A percentile compares a stretch with the other conserved stretches of the same genome.
Conservation (phyloP, 2,329 filamentous ascomycete genomes). For the Sclerotinia trifoliorum region DNA sequence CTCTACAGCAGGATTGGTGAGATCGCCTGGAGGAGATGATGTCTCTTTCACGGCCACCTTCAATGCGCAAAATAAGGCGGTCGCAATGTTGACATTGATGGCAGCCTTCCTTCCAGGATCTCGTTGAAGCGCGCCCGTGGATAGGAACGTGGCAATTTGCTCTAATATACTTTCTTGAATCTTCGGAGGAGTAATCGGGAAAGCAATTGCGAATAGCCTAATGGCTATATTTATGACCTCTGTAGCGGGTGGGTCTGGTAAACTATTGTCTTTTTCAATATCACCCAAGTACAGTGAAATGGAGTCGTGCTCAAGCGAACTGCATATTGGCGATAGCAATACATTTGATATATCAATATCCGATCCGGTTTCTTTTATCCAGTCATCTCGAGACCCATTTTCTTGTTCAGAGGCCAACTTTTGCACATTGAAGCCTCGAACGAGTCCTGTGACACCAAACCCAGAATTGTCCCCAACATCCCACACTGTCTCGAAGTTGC, state of each 20-base stretch:
- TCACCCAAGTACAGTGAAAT: slow-evolving; percentile 69
- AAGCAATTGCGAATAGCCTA: slow-evolving; percentile 84
- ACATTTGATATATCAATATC: slow-evolving; percentile 64
- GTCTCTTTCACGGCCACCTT: slow-evolving; percentile 85
- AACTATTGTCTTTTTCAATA: slow-evolving; percentile 44
- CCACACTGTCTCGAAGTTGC: slow-evolving; percentile 91
- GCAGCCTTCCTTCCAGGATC: slow-evolving; percentile 87
- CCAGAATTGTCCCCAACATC: slow-evolving; percentile 92
- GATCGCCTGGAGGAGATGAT: slow-evolving; percentile 66
- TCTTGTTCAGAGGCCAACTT: slow-evolving; percentile 69
- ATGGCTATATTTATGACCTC: slow-evolving; percentile 95
- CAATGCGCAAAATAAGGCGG: slow-evolving; percentile 75
- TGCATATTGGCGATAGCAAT: slow-evolving; percentile 70
- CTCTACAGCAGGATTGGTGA: slow-evolving; percentile 74
- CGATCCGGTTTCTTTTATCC: slow-evolving; percentile 54
- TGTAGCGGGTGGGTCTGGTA: slow-evolving; percentile 80
- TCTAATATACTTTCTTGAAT: slow-evolving; percentile 96
- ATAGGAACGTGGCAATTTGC: slow-evolving; percentile 87
- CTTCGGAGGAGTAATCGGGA: slow-evolving; percentile 84
- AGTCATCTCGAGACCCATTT: slow-evolving; percentile 50
- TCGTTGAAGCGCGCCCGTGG: slow-evolving; percentile 73
- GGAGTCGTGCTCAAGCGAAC: slow-evolving; percentile 86
- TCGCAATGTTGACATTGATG: slow-evolving; percentile 84
- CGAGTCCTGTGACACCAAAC: slow-evolving; percentile 86
- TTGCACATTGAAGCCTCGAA: slow-evolving; percentile 72